These are phyloP conservation scores for Aaosphaeria arxii DNA, from an alignment of 2,329 filamentous ascomycete genomes.

Conservation along the genomic window DNA sequence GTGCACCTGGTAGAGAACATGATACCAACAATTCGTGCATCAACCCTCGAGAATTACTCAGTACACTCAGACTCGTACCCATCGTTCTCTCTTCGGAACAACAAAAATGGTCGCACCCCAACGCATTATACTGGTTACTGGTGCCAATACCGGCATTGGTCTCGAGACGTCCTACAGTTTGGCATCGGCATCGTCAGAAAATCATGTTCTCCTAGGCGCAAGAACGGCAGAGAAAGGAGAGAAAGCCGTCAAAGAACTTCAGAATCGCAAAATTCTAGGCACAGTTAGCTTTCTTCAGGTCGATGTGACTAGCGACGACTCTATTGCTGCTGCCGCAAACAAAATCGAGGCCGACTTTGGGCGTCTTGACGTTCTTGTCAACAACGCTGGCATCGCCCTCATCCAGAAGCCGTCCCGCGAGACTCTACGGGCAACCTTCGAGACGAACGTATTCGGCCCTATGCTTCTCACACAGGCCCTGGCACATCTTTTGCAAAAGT, in stretches of 20 bases:
- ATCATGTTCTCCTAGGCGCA: conserved; percentile 37
- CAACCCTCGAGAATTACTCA: no score
- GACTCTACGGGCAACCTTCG: conserved; percentile 19
- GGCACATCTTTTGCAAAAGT: conserved; percentile 32
- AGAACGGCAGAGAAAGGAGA: conserved; percentile 31
- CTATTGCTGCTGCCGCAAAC: conserved; percentile 33
- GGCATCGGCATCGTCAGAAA: conserved; percentile 19
- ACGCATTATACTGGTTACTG: conserved; percentile 29
- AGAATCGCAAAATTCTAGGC: conserved; percentile 24
- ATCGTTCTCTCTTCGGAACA: not conserved
- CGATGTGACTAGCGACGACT: conserved; percentile 32
- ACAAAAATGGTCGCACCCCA: conserved; percentile 11
- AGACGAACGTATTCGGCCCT: conserved; percentile 38
- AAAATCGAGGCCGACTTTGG: conserved; percentile 24
- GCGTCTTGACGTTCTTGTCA: conserved; percentile 75
- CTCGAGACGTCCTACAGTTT: conserved; percentile 30
- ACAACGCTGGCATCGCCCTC: conserved; percentile 68
- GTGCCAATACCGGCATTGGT: conserved; percentile 36
- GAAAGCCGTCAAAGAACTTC: conserved; percentile 24
- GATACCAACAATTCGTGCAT: no score
- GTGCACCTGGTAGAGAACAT: no score
- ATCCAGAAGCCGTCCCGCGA: conserved; percentile 10
- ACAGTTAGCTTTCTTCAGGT: conserved; percentile 32
- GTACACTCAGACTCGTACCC: no score
- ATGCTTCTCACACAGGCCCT: conserved; percentile 31